A percentile compares a stretch with the other conserved stretches of the same genome.
These are phyloP conservation scores for Globisporangium apiculatum DNA, from an alignment of 352 stramenopile species.

Conservation along the genomic window DNA sequence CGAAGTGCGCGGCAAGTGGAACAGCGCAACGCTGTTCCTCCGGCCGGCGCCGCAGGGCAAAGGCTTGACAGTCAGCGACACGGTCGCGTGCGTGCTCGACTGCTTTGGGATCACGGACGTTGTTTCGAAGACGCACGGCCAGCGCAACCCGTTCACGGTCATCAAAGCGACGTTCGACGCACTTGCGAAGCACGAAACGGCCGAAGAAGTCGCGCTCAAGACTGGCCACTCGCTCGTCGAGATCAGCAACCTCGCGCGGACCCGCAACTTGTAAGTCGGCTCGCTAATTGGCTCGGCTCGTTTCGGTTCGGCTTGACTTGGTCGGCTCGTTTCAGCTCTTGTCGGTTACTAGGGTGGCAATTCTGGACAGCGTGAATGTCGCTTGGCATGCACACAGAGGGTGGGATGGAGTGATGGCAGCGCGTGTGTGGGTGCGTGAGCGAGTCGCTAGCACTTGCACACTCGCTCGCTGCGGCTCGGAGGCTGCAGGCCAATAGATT, in stretches of 20 bases:
- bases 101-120: conserved; percentile 93
- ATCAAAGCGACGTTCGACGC: conserved; percentile 94
- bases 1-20: conserved; percentile 93
- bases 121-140: conserved; percentile 90
- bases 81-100: conserved; percentile 72
- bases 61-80: conserved; percentile 74
- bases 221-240: conserved; percentile 83
- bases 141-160: conserved; percentile 93
- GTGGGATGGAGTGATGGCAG: neutral
- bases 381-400: no score
- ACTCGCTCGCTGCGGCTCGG: no score
- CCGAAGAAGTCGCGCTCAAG: conserved; percentile 92
- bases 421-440: neutral
- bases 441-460: neutral
- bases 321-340: no score
- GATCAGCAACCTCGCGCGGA: conserved; percentile 67
- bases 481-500: neutral
- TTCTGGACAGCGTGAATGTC: no score
- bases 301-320: no score
- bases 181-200: conserved; percentile 90
- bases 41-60: conserved; percentile 66
- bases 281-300: no score
- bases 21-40: conserved; percentile 91
- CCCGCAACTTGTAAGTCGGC: conserved; percentile 49
- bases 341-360: no score